Evolutionary conservation across 495 filamentous ascomycete genomes (phyloP), one percentile per base, ranked within the genome.

Genomic region (Pyrenula massariospora): DNA sequence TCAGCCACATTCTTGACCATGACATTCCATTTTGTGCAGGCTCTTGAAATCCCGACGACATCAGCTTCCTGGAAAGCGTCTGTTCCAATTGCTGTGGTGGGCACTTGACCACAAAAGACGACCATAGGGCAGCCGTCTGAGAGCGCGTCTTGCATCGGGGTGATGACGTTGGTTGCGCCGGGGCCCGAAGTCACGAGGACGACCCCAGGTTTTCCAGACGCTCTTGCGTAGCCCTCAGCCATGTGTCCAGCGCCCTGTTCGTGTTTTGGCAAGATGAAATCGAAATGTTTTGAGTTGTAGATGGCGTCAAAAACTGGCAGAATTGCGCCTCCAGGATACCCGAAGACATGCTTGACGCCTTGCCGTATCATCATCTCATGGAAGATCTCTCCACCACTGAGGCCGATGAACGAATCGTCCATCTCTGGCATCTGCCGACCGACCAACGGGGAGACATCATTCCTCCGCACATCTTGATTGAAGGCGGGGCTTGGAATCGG

Each of bases 351-450:
- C 75, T 96, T 91, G 24, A 98, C 94, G 59, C 76, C 82, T 59
- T 91, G 89, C 65, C 93, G 77, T 48, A 91, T 79, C 89, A 98
- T 95, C 93, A 98, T 97, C 72, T 98, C 91, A 65, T 98, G 91
- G 76, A 98, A 95, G 59, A 98, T 97, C 67, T 96, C 85, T 65
- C 93, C 93, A 68, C 94, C 94, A 53, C 80, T 95, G 76, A 89
- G 88, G 25, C 94, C 94, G 66, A 97, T 88, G 74, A 98, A 96
- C 77, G 78, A 82, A 63, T 81, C 89, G 69, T 94, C 89, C 77
- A 92, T 83, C 56, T 85, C 81, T 50, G 78, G 76, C 57, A 75
- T 70, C 62, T 77, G 73, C 50, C 73, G 70, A 63, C 80, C 78
- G 56, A 83, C 78, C 56, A 91, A 74, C 57, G 87, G 85, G 62